phyloP scores from a whole-genome alignment of 371 early-diverging fungal genomes.

The Encephalitozoon romaleae region DNA sequence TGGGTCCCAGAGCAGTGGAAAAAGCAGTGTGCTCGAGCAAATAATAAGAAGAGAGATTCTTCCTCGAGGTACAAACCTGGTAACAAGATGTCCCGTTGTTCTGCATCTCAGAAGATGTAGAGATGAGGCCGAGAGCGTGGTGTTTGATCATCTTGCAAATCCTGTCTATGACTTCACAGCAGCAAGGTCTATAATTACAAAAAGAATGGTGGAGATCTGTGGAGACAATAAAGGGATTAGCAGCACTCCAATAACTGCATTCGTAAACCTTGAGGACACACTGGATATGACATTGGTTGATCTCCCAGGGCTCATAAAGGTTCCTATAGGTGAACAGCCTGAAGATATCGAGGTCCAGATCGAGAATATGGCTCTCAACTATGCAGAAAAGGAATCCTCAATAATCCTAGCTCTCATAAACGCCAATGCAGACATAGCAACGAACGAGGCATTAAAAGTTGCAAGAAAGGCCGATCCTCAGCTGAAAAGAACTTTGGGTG shows the following conservation, averaged over 20 bases:
- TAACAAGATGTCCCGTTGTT: constrained; percentile 91
- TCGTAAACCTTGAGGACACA: constrained; percentile 78
- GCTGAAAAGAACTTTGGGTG: constrained; percentile 85
- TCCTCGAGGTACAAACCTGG: constrained; percentile 91
- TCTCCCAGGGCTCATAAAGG: constrained; percentile 71
- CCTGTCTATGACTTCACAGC: constrained; percentile 65
- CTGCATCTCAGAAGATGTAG: constrained; percentile 73
- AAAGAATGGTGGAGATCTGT: constrained; percentile 75
- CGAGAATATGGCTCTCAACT: constrained; percentile 77
- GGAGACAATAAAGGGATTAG: constrained; percentile 67
- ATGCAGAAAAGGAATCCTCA: constrained; percentile 79
- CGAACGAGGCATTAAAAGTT: constrained; percentile 85
- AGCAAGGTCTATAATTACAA: constrained; percentile 63
- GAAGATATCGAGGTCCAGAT: constrained; percentile 77
- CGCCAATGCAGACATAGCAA: constrained; percentile 93
- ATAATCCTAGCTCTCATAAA: constrained; percentile 84
- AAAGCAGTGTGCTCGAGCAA: constrained; percentile 92
- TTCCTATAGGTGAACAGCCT: constrained; percentile 90
- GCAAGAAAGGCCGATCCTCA: constrained; percentile 83
- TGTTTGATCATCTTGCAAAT: constrained; percentile 36
- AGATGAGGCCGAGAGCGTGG: constrained; percentile 65
- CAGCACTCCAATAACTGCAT: constrained; percentile 77
- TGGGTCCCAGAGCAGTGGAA: constrained; percentile 91
- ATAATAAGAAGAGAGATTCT: constrained; percentile 91
- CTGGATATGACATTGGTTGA: constrained; percentile 91